Evolutionary conservation across 371 early-diverging fungal genomes (phyloP), one percentile per base, ranked within the genome.

Genomic region (Mucor indicus): DNA sequence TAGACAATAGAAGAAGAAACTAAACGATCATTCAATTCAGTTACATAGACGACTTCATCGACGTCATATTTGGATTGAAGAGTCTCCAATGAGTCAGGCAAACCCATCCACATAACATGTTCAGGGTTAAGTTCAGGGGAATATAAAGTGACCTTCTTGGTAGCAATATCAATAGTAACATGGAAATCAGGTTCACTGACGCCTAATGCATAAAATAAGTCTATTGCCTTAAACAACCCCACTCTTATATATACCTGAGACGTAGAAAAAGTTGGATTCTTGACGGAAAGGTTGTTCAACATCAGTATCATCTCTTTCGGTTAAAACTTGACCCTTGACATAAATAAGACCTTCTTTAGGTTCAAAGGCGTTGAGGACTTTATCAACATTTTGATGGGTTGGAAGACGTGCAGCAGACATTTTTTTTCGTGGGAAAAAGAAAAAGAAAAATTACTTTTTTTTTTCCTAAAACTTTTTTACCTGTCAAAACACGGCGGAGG

Each of bases 61-160:
- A 87, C 77, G 38, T 81, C 84, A 60, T 84, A 86, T 22, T 74
- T 66, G 2, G 51, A 24, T 44, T 72, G 58, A 44, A 81, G 60
- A 8, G 74, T 67, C 7, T 74, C 64, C 6, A 79, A 52, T 15
- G 81, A 54, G 24, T 77, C 76, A 3, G 83, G 86, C 41, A 79
- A 64, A 41, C 92, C 93, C 68, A 85, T 80, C 93, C 93, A 93
- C 53, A 93, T 80, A n/a, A 85, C 85, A 48, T 85, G 82, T 44
- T 88, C 93, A 40, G 79, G 78, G 29, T 75, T 64, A n/a, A 86
- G 69, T 39, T 75, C 72, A 44, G 89, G 87, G 24, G 84, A 83
- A 44, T 86, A 64, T 50, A 94, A 62, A n/a, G 71, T 71, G 41
- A 87, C 68, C 23, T 79, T 64, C 36, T 75, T 53, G 9, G 87